Evolutionary conservation across 306 rosid species (phyloP).

Genomic region (Hippophae rhamnoides): DNA sequence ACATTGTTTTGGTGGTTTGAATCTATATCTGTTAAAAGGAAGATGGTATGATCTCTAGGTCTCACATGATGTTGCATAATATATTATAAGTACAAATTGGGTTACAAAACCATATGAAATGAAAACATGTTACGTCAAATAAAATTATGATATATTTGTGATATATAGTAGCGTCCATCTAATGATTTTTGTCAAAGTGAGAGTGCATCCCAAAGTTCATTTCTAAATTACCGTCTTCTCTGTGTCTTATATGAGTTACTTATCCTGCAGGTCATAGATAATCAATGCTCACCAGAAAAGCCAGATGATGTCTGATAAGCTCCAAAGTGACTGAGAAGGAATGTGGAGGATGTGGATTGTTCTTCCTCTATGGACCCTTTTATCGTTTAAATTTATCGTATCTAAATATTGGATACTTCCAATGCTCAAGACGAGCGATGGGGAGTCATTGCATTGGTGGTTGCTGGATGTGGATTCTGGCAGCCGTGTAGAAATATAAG

Average conservation of each 20-base stretch:
- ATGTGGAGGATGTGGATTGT: constrained; percentile 53
- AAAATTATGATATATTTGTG: no score
- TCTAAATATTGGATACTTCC: constrained; percentile 18
- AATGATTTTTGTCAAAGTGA: no score
- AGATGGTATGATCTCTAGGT: no score
- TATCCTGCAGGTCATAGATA: constrained; percentile 66
- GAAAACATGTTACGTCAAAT: no score
- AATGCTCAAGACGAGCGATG: constrained; percentile 42
- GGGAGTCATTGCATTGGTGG: constrained; percentile 25
- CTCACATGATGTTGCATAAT: no score
- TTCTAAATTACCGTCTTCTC: background rate
- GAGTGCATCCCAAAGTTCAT: no score
- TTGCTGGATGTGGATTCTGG: constrained; percentile 63
- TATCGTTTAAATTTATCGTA: constrained; percentile 39
- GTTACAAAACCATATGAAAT: no score
- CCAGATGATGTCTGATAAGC: constrained; percentile 53
- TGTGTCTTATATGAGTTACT: background rate
- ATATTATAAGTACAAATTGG: no score
- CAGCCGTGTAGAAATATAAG: constrained; percentile 40
- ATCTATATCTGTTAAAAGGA: no score
- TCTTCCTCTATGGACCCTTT: constrained; percentile 46
- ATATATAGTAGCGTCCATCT: no score
- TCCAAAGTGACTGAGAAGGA: constrained; percentile 56
- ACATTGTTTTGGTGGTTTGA: no score
- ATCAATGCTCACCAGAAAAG: constrained; percentile 74